Evolutionary conservation across 2,329 filamentous ascomycete genomes (phyloP), one percentile per base, ranked within the genome.

Genomic region (Clathrospora elynae): DNA sequence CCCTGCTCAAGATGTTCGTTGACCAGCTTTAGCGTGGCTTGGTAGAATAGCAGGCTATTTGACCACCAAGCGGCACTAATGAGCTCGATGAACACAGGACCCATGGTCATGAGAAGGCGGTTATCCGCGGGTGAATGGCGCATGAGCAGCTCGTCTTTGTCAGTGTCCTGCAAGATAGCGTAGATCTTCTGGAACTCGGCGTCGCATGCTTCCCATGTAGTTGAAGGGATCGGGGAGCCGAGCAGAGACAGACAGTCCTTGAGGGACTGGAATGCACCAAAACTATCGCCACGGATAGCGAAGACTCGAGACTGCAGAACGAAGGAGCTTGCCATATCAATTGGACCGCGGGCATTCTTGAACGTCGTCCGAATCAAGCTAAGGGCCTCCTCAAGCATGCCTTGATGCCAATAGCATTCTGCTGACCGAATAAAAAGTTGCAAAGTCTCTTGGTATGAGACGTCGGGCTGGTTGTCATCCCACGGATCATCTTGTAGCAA

Each of bases 381-480:
- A 28, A 85, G 79, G 14, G 89, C 87, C 37, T 85, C 79, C 1
- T 79, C 74, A 45, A 85, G 82, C 52, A 90, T 82, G 4, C 84
- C 84, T 75, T 91, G 86, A 60, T 88, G 90, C 61, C 90, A 83
- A 56, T 88, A 86, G 64, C 88, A 90, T 66, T 96, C 90, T 3
- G 90, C 88, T 4, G 88, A 83, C 38, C 87, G 83, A 4, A 90
- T 83, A 65, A 89, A 85, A 1, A 69, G 51, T 26, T 67, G 84
- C 49, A 95, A 77, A 0, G 90, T 95, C 71, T 97, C 92, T 8
- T 90, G 84, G 59, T 96, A 96, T 31, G 83, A 86, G 0, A 87
- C 85, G 64, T 96, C 92, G 4, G 81, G 78, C 10, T 73, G 69
- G 5, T 75, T 77, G 19, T 87, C 84, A 28, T 81, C 76, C 92